phyloP scores from a whole-genome alignment of 1,284 basidiomycete species.

The Lentinula novae-zelandiae region DNA sequence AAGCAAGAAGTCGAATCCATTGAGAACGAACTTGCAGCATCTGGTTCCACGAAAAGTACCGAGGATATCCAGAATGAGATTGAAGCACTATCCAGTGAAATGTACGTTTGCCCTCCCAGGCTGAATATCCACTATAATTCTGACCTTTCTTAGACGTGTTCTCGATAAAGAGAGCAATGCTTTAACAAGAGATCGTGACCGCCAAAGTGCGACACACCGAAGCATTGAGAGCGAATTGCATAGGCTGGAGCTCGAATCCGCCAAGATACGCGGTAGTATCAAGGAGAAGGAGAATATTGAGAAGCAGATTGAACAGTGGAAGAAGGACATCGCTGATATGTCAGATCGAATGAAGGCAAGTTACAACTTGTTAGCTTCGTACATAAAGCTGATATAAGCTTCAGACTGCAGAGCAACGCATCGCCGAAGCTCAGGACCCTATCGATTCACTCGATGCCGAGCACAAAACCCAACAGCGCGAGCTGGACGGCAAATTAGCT shows the following conservation, averaged over 20 bases:
- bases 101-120: slow-evolving; percentile 48
- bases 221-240: slow-evolving; percentile 57
- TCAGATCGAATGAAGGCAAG: slow-evolving; percentile 47
- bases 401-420: slow-evolving; percentile 64
- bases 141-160: slow-evolving; percentile 47
- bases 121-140: not conserved
- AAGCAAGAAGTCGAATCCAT: slow-evolving; percentile 61
- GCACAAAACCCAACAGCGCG: slow-evolving; percentile 49
- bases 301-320: slow-evolving; percentile 58
- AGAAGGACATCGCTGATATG: slow-evolving; percentile 48
- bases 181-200: slow-evolving; percentile 64
- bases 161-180: slow-evolving; percentile 66
- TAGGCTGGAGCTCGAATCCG: slow-evolving; percentile 59
- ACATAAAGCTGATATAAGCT: slow-evolving; percentile 38
- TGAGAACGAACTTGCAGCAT: slow-evolving; percentile 65
- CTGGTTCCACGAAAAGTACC: slow-evolving; percentile 76
- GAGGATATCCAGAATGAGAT: slow-evolving; percentile 84
- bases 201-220: slow-evolving; percentile 54
- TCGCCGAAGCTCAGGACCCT: slow-evolving; percentile 62
- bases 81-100: slow-evolving; percentile 52
- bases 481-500: slow-evolving; percentile 45
- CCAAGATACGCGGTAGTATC: slow-evolving; percentile 57
- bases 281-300: slow-evolving; percentile 63
- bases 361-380: not conserved
- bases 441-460: slow-evolving; percentile 66